A percentile compares a stretch with the other conserved stretches of the same genome.
Evolutionary conservation across 352 stramenopile genomes (phyloP).

Genomic region (Phytophthora cryptogea): DNA sequence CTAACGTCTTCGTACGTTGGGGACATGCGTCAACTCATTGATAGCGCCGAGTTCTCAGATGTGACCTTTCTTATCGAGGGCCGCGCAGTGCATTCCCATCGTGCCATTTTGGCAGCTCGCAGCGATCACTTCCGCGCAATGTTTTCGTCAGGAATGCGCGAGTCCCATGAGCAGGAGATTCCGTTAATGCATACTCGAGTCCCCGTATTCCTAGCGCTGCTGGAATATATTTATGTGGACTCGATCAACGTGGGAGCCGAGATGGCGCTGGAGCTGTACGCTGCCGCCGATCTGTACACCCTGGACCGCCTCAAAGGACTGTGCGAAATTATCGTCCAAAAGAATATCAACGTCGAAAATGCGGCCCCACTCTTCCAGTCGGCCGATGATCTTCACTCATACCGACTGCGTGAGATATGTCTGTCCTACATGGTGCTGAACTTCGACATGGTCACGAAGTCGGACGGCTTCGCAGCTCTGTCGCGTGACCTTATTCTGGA

Average conservation of each 20-base stretch:
- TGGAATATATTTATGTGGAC: slow-evolving; percentile 98
- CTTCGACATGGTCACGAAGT: slow-evolving; percentile 93
- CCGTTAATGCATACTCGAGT: slow-evolving; percentile 88
- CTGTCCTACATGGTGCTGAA: slow-evolving; percentile 89
- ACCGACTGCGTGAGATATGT: slow-evolving; percentile 88
- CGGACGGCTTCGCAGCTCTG: slow-evolving; percentile 84
- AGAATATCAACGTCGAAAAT: slow-evolving; percentile 89
- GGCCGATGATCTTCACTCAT: slow-evolving; percentile 84
- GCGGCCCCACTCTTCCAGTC: slow-evolving; percentile 83
- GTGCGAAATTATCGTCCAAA: slow-evolving; percentile 91
- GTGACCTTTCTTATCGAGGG: slow-evolving; percentile 90
- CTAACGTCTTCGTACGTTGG: slow-evolving; percentile 85
- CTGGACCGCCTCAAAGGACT: slow-evolving; percentile 93
- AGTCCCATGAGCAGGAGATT: slow-evolving; percentile 88
- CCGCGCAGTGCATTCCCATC: slow-evolving; percentile 81
- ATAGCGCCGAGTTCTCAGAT: slow-evolving; percentile 90
- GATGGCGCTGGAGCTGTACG: slow-evolving; percentile 95
- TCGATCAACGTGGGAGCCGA: slow-evolving; percentile 91
- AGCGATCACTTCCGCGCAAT: slow-evolving; percentile 95
- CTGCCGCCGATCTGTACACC: slow-evolving; percentile 94
- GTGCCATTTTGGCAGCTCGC: slow-evolving; percentile 92
- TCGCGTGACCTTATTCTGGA: slow-evolving; percentile 90
- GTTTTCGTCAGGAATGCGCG: slow-evolving; percentile 96
- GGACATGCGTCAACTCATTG: slow-evolving; percentile 94
- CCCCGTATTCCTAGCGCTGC: slow-evolving; percentile 92